Evolutionary conservation across 139 green algal species (phyloP), one percentile per base, ranked within the genome.

Genomic region (Zygnema circumcarinatum): DNA sequence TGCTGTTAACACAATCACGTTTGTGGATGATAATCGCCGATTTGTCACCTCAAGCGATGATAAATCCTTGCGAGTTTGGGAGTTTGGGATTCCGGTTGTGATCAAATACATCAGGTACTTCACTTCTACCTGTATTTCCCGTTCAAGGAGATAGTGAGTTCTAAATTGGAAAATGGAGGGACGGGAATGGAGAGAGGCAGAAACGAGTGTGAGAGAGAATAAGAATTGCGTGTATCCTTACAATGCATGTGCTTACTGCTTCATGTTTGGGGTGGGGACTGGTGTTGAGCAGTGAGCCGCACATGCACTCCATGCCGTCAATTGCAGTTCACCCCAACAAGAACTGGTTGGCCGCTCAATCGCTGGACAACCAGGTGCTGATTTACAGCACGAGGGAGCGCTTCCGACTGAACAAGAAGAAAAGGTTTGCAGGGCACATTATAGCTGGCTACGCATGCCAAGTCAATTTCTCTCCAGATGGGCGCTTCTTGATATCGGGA

Each of bases 21-120:
- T 99, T 85, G 93, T 98, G 36, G 97, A 99, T 89, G 95, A 97
- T 41, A 93, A 93, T 78, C 38, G 88, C 39, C 81, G 89, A 7
- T 93, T 93, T 76, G 86, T 90, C 1, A 88, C 89, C 3, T 84
- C 67, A 33, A 93, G 87, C 39, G 94, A 99, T 88, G 97, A 99
- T 95, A 99, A 99, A 93, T 96, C 94, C 62, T 94, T 99, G 76
- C 93, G 97, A 47, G 95, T 99, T 74, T 99, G 97, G 97, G 97
- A 99, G 92, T 98, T 97, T 88, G 97, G 96, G 79, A 98, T 99
- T 52, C 97, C 97, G 31, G 96, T 98, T 79, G 87, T 89, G 29
- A 91, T 92, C 53, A 93, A 93, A 72, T 92, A 92, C 69, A 91
- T 93, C 84, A 87, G 67, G 81, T 80, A 80, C 22, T 35, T 3